These are phyloP conservation scores for Pseudoperonospora humuli DNA, from an alignment of 352 stramenopile species.

Conservation along the genomic window DNA sequence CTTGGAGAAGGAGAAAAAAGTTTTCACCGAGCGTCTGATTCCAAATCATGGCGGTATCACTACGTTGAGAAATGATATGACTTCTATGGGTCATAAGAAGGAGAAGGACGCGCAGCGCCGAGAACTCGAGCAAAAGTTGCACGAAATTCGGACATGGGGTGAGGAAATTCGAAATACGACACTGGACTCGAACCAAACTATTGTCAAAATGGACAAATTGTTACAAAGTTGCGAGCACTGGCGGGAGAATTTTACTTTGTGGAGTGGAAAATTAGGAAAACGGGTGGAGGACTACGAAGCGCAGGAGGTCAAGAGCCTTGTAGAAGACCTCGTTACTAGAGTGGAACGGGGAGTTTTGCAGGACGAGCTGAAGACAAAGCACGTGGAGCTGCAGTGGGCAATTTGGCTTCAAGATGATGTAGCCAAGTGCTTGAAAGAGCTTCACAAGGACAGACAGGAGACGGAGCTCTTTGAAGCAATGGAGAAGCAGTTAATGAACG, in stretches of 20 bases:
- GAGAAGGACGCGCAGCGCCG: no score
- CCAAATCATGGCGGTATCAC: constrained; percentile 19
- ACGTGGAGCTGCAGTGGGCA: constrained; percentile 14
- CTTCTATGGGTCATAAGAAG: constrained; percentile 31
- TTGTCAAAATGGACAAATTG: constrained; percentile 27
- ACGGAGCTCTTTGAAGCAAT: constrained; percentile 37
- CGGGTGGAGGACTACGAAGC: constrained; percentile 16
- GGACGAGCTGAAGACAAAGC: background rate
- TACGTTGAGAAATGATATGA: constrained; percentile 29
- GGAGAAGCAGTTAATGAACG: constrained; percentile 41
- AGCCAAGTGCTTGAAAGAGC: constrained; percentile 6
- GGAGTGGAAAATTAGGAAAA: constrained; percentile 14
- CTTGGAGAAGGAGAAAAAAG: constrained; percentile 15
- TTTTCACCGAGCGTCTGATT: constrained; percentile 9
- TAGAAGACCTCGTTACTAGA: constrained; percentile 27
- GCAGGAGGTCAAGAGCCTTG: constrained; percentile 25
- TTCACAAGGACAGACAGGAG: constrained; percentile 12
- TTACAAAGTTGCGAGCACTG: constrained; percentile 25
- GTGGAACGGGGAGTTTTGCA: constrained; percentile 23
- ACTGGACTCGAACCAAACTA: constrained; percentile 7
- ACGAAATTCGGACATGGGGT: constrained; percentile 8
- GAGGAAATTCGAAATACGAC: constrained; percentile 1
- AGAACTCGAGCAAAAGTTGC: no score
- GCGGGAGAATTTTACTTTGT: constrained; percentile 15
- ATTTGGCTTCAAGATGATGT: constrained; percentile 17